Percentiles rank a stretch among this genome's conserved stretches.
Evolutionary conservation across 805 yeast species (phyloP).

Genomic region (Candida jianshihensis): DNA sequence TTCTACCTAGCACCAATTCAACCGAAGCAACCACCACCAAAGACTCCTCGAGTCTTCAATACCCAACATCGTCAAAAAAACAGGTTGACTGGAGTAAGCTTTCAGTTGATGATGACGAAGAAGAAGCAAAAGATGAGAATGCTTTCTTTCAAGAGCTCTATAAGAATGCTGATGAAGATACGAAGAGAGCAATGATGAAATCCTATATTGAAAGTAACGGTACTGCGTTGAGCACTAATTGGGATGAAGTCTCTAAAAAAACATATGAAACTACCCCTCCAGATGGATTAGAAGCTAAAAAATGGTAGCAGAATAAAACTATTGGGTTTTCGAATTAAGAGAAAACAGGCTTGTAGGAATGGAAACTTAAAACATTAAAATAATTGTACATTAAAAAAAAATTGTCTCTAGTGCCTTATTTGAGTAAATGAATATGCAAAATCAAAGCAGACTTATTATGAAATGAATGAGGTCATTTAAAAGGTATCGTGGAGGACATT

Average conservation of each 20-base stretch:
- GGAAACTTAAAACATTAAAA: no score
- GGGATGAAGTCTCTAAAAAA: slow-evolving; percentile 76
- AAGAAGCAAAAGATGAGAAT: slow-evolving; percentile 45
- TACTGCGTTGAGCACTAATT: slow-evolving; percentile 85
- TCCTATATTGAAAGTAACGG: slow-evolving; percentile 92
- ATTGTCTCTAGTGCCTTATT: not conserved
- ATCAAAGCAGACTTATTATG: no score
- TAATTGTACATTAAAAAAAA: no score
- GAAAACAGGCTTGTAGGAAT: no score
- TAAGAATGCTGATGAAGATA: slow-evolving; percentile 78
- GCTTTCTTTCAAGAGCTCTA: slow-evolving; percentile 73
- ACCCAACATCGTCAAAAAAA: slow-evolving; percentile 61
- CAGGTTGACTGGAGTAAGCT: slow-evolving; percentile 65
- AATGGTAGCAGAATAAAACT: no score
- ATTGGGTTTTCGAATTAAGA: no score
- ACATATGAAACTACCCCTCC: slow-evolving; percentile 32
- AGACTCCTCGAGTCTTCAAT: slow-evolving; percentile 15
- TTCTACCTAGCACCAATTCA: not conserved
- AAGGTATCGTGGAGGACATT: slow-evolving; percentile 15
- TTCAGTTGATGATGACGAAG: slow-evolving; percentile 36
- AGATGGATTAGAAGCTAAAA: slow-evolving; percentile 18
- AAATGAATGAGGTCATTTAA: slow-evolving; percentile 1
- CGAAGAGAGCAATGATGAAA: slow-evolving; percentile 93
- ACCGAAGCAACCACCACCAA: not conserved
- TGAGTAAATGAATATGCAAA: not conserved